Evolutionary conservation across 768 basidiomycete species (phyloP), one percentile per base, ranked within the genome.

Genomic region (Heimioporus sp.): DNA sequence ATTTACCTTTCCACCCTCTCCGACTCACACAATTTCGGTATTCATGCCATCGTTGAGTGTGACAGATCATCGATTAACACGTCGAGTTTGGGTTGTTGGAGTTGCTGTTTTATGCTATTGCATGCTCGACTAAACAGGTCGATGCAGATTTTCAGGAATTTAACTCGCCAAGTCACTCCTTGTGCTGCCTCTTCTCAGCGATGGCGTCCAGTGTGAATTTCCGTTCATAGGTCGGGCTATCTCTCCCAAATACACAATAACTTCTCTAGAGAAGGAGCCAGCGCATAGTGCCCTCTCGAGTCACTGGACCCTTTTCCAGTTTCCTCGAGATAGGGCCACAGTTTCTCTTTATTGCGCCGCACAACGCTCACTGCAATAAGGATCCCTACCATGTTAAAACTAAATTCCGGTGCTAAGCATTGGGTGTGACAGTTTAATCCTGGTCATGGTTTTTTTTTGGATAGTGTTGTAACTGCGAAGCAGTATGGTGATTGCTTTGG

Each of bases 401-500:
- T n/a, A 19, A 16, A 10, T 15, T 21, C 6, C 11, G 5, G 30
- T 36, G 20, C 54, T 53, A 31, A 62, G 11, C 20, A 24, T 36
- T 48, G 24, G 24, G 15, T n/a, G 35, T 41, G 17, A 31, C 58
- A 90, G 88, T 31, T 66, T 93, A 48, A 86, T 91, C 45, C 81
- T 89, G 0, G 78, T 96, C 39, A 80, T 92, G 19, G 97, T 96
- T 1, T 97, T 1, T 97, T 95, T 67, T 74, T 99, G 54, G 96
- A 99, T 66, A 92, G 89, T 53, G 93, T 97, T 55, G 92, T 94
- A 3, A 90, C 94, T 1, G 96, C 96, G 3, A 97, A 98, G 63
- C 94, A 98, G 66, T 94, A 90, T 53, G 83, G 84, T 0, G 80
- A 83, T 5, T 85, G 86, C 11, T 98, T 87, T 63, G 89, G 91